These are phyloP conservation scores for Phytophthora sansomeana DNA, from an alignment of 352 stramenopile genomes.

Conservation along the genomic window DNA sequence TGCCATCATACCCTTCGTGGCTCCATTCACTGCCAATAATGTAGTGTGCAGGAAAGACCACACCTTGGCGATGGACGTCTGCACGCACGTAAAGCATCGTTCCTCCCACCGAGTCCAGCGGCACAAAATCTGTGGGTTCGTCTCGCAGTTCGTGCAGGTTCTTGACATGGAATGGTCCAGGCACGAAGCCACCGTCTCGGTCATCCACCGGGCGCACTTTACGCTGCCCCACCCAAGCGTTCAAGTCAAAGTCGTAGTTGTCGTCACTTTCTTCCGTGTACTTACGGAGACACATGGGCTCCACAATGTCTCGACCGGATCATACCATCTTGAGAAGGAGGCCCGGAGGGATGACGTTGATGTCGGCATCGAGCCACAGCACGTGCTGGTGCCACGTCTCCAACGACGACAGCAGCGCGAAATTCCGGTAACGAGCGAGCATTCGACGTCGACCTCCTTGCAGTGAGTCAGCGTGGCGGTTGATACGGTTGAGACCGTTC, in stretches of 20 bases:
- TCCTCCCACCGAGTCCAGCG: conserved; percentile 49
- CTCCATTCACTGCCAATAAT: conserved; percentile 47
- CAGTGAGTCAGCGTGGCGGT: conserved; percentile 37
- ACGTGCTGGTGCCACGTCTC: conserved; percentile 52
- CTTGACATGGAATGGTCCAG: conserved; percentile 1
- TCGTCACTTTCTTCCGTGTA: background rate
- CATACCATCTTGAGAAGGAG: conserved; percentile 45
- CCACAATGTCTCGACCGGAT: conserved; percentile 14
- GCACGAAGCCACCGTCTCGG: conserved; percentile 10
- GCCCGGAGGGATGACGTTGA: conserved; percentile 27
- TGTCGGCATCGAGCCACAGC: conserved; percentile 56
- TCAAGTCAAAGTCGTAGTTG: conserved; percentile 13
- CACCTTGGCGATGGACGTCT: conserved; percentile 49
- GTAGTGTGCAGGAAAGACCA: conserved; percentile 43
- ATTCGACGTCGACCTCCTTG: conserved; percentile 46
- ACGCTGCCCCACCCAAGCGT: conserved; percentile 18
- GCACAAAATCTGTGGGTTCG: background rate
- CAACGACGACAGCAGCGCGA: conserved; percentile 42
- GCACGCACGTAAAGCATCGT: conserved; percentile 52
- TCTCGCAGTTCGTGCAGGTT: conserved; percentile 5
- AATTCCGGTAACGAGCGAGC: conserved; percentile 60
- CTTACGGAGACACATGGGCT: conserved; percentile 13
- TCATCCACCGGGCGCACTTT: background rate
- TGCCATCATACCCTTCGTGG: conserved; percentile 45
- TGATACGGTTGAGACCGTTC: conserved; percentile 27